Percentiles rank a stretch among this genome's conserved stretches.
Conservation (phyloP, 1,139 yeast species). For the Pneumocystis wakefieldiae region DNA sequence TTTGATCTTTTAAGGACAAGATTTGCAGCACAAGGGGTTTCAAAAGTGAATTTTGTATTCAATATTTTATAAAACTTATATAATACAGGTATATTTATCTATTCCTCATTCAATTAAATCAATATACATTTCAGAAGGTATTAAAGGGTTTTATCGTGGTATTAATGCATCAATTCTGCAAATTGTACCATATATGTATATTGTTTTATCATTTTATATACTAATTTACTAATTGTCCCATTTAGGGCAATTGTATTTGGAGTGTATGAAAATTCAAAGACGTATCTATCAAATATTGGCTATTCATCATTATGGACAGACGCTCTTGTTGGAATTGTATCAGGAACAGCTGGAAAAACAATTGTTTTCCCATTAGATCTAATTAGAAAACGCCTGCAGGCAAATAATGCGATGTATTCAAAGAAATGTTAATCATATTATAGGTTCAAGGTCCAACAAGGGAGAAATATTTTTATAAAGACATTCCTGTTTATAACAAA, state of each 20-base stretch:
- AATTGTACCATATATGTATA: conserved; percentile 41
- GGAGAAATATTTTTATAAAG: background rate
- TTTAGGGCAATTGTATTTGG: conserved; percentile 9
- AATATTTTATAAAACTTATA: conserved; percentile 9
- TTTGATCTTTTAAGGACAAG: conserved; percentile 75
- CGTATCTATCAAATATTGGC: conserved; percentile 11
- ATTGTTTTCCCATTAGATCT: conserved; percentile 77
- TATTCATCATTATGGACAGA: conserved; percentile 35
- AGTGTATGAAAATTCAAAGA: conserved; percentile 6
- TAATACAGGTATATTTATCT: conserved; percentile 28
- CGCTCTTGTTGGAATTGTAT: conserved; percentile 55
- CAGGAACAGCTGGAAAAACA: conserved; percentile 63
- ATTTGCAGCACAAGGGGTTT: conserved; percentile 37
- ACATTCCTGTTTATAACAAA: conserved; percentile 12
- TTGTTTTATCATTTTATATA: conserved; percentile 32
- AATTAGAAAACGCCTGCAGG: conserved; percentile 61
- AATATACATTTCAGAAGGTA: conserved; percentile 38
- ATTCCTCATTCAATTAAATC: conserved; percentile 30
- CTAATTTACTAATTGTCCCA: background rate
- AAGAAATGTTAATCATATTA: conserved; percentile 1
- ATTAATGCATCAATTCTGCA: conserved; percentile 47
- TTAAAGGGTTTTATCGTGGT: conserved; percentile 48
- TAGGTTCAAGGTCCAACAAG: conserved; percentile 5
- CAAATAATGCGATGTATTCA: conserved; percentile 30
- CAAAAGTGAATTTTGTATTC: conserved; percentile 1